Evolutionary conservation across 2,329 filamentous ascomycete genomes (phyloP), one percentile per base, ranked within the genome.

Genomic region (Scorias spongiosa): DNA sequence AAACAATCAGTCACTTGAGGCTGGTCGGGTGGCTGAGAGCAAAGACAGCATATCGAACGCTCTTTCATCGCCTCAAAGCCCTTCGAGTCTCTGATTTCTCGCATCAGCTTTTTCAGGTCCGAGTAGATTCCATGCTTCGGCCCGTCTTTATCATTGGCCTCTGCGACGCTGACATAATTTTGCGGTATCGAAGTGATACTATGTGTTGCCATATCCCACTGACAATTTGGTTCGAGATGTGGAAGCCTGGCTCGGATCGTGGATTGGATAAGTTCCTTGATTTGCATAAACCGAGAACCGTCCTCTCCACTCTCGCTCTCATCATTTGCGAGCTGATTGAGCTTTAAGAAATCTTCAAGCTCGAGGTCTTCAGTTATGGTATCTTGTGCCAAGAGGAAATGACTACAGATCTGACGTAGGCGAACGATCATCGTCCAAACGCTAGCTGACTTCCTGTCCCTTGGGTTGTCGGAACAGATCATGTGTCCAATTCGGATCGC

Each of bases 371-470:
- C 60, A 28, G 61, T 58, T 29, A 76, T 59, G 0, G 66, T 59
- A 2, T 58, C 57, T 40, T 75, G 66, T 0, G 69, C 57, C 36
- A 72, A 60, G 1, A 76, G 60, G 0, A 69, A 52, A 43, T 75
- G 71, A 0, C 62, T 62, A 2, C 66, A 67, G 11, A 75, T 60
- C 60, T 75, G 73, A 4, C 74, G 64, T 0, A 76, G 60, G 8
- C 66, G 61, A 1, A 71, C 52, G 6, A 75, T 54, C 64, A 75
- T 66, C 2, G 65, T 62, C 29, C 70, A 55, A 2, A 66, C 63
- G 43, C 66, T 65, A 26, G 49, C 55, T 5, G 12, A 5, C 42
- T 62, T 66, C 15, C 64, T 58, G 5, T 55, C 57, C 5, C 61
- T 53, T 2, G 63, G 30, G 45, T 5, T 50, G 10, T 46, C 50